phyloP scores from a whole-genome alignment of 2,329 filamentous ascomycete genomes.

The Trichoderma endophyticum region DNA sequence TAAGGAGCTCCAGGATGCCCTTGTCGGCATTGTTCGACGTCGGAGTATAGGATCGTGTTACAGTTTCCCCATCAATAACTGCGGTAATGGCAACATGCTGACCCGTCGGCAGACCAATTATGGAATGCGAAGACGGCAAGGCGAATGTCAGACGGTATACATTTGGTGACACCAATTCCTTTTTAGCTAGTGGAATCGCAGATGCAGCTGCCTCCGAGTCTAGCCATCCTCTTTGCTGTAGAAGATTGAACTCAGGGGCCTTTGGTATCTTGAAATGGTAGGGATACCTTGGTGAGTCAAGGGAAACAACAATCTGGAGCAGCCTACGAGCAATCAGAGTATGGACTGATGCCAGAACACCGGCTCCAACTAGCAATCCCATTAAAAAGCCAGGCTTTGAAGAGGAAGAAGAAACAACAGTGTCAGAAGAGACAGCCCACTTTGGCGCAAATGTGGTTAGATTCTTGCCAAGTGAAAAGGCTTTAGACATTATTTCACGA shows the following conservation, averaged over 20 bases:
- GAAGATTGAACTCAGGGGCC: not conserved
- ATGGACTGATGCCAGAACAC: not conserved
- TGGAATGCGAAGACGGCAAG: not conserved
- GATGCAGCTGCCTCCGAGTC: not conserved
- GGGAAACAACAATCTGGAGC: not conserved
- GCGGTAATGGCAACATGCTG: not conserved
- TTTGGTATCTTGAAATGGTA: not conserved
- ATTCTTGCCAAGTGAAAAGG: not conserved
- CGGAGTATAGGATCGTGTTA: conserved; percentile 81
- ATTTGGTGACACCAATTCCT: not conserved
- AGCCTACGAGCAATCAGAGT: not conserved
- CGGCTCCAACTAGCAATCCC: not conserved
- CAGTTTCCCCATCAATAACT: not conserved
- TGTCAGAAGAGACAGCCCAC: not conserved
- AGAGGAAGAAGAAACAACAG: not conserved
- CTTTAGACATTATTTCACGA: not conserved
- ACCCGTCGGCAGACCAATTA: not conserved
- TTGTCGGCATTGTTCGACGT: conserved; percentile 49
- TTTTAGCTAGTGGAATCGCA: not conserved
- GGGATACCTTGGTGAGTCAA: not conserved
- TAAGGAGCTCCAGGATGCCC: conserved; percentile 48
- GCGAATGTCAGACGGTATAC: not conserved
- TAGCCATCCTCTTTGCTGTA: not conserved
- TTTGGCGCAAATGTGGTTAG: not conserved
- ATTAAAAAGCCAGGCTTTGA: not conserved